phyloP scores from a whole-genome alignment of 2,329 filamentous ascomycete species.

The Diplodia seriata region DNA sequence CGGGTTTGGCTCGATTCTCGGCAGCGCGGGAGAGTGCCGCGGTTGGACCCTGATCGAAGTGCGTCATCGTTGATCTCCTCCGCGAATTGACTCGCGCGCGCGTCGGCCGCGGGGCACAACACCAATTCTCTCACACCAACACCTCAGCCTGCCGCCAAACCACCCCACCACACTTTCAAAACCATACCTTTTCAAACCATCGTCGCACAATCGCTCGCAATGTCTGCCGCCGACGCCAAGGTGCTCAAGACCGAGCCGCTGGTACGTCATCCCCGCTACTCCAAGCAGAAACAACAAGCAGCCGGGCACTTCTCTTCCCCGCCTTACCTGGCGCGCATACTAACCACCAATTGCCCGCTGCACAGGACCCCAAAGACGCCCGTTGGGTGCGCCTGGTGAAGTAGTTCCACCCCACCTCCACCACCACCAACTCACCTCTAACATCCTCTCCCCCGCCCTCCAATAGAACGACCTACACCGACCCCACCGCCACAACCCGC shows the following conservation, averaged over 20 bases:
- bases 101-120: neutral
- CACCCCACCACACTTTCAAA: neutral
- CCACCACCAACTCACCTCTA: neutral
- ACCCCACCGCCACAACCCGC: constrained; percentile 64
- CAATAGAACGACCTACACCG: constrained; percentile 61
- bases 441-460: neutral
- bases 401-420: constrained; percentile 36
- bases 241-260: constrained; percentile 47
- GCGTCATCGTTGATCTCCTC: constrained; percentile 14
- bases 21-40: neutral
- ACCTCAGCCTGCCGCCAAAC: neutral
- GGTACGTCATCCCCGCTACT: constrained; percentile 37
- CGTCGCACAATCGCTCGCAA: constrained; percentile 31
- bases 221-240: constrained; percentile 41
- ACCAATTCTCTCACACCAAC: neutral
- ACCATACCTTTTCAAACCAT: neutral
- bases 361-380: constrained; percentile 48
- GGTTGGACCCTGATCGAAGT: constrained; percentile 19
- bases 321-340: neutral
- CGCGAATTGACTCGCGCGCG: neutral
- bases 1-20: too few relatives aligned
- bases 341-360: neutral
- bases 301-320: neutral
- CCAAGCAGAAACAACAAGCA: constrained; percentile 8
- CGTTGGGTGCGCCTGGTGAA: constrained; percentile 51